phyloP scores from a whole-genome alignment of 148 eudicot genomes.

The Rhododendron ovatum region DNA sequence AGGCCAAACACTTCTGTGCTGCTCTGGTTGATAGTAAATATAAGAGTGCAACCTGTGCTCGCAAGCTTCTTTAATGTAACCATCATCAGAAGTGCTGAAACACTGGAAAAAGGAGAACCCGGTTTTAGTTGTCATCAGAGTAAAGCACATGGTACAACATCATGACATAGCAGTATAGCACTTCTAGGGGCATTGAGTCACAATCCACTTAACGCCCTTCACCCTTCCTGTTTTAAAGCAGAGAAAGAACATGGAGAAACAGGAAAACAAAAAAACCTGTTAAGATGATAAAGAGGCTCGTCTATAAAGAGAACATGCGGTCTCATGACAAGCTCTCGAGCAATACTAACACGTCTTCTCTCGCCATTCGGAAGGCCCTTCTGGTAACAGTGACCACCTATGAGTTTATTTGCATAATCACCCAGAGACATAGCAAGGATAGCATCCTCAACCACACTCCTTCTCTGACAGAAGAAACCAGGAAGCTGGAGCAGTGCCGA shows the following conservation, averaged over 20 bases:
- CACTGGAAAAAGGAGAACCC: conserved; percentile 41
- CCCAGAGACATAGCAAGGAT: conserved; percentile 86
- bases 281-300: conserved; percentile 98
- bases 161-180: neutral
- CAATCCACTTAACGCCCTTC: neutral
- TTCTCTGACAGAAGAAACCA: conserved; percentile 75
- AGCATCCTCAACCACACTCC: conserved; percentile 87
- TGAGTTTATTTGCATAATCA: conserved; percentile 86
- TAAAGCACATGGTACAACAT: neutral
- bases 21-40: conserved; percentile 92
- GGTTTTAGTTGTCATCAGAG: conserved; percentile 1
- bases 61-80: conserved; percentile 96
- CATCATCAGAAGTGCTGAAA: conserved; percentile 98
- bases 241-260: neutral
- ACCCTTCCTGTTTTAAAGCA: conserved; percentile 2
- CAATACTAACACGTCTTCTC: conserved; percentile 91
- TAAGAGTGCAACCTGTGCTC: conserved; percentile 88
- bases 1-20: conserved; percentile 99
- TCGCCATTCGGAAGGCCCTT: conserved; percentile 95
- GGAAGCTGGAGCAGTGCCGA: conserved; percentile 96
- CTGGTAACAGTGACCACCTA: conserved; percentile 95
- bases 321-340: conserved; percentile 95
- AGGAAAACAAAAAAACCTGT: conserved; percentile 49
- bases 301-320: conserved; percentile 85
- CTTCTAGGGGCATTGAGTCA: neutral